phyloP scores from a whole-genome alignment of 139 green algal species.

The Protoeuglena noctilucae region DNA sequence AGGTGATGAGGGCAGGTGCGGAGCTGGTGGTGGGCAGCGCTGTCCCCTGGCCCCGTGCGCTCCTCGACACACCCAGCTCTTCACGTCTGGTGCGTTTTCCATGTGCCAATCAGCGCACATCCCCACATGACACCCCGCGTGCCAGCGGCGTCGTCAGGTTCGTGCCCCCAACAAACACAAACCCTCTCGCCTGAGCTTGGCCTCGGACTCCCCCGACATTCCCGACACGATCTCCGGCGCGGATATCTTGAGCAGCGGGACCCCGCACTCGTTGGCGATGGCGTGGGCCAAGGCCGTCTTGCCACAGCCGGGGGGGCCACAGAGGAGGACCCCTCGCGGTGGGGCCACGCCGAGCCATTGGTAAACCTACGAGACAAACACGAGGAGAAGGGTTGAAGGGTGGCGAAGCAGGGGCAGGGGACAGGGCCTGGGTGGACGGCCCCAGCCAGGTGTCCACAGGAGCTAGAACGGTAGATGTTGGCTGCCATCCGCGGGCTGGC shows the following conservation, averaged over 20 bases:
- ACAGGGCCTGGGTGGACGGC: too few relatives aligned
- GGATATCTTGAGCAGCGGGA: slow-evolving; percentile 65
- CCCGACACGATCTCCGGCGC: slow-evolving; percentile 62
- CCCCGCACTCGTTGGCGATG: slow-evolving; percentile 76
- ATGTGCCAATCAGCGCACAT: too few relatives aligned
- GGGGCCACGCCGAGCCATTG: slow-evolving; percentile 40
- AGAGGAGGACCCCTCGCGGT: slow-evolving; percentile 71
- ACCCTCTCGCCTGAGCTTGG: slow-evolving; percentile 59
- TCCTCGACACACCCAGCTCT: too few relatives aligned
- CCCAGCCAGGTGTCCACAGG: slow-evolving; percentile 74
- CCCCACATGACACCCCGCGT: too few relatives aligned
- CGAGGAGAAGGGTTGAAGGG: too few relatives aligned
- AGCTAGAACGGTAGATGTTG: not conserved
- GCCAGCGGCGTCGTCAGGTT: too few relatives aligned
- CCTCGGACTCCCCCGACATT: slow-evolving; percentile 63
- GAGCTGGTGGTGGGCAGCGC: not conserved
- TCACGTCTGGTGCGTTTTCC: not conserved
- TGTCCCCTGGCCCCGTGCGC: not conserved
- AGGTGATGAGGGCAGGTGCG: not conserved
- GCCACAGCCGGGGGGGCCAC: slow-evolving; percentile 70
- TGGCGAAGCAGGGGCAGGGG: too few relatives aligned
- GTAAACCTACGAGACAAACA: too few relatives aligned
- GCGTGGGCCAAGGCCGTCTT: slow-evolving; percentile 82
- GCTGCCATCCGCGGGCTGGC: not conserved
- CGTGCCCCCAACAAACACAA: slow-evolving; percentile 31